Evolutionary conservation across 129 eudicot species (phyloP), one percentile per base, ranked within the genome.

Genomic region (Saussurea involucrata): DNA sequence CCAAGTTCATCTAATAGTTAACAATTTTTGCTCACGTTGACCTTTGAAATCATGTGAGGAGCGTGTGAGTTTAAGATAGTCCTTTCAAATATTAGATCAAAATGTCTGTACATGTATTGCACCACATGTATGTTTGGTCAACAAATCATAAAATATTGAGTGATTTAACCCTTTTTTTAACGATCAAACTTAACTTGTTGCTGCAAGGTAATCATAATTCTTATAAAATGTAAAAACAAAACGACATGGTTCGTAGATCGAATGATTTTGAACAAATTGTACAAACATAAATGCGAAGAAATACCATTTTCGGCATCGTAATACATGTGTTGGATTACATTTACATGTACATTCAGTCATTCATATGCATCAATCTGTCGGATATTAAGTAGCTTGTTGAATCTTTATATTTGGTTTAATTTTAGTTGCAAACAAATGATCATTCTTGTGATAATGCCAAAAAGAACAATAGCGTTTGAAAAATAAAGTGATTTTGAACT

Each of bases 41-140:
- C 13, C 49, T 11, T 40, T 8, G 17, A 40, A 40, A 40, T 40
- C 13, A 40, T 40, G 49, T 37, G 53, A 22, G 37, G 40, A 24
- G 13, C 27, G 37, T 44, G 53, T 20, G 68, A 18, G 31, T 18
- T 33, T 11, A 24, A 22, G 61, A 13, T 15, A 24, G 57, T 44
- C 74, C 60, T 58, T 49, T 57, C n/a, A 34, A 27, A 25, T 27
- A 44, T 63, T 49, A 75, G 24, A 75, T 75, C 29, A 15, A 61
- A n/a, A 74, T 74, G 40, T 36, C 15, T 74, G 78, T 15, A n/a
- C 24, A 74, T 5, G 49, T 10, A 63, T 12, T 53, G 18, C 36
- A 74, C 25, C 61, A 40, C 65, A 75, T 75, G 79, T 40, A 64
- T 40, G 72, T 64, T 20, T 24, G 66, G 72, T 75, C 79, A 75